These are phyloP conservation scores for Delitschia confertaspora DNA, from an alignment of 495 filamentous ascomycete genomes.

Conservation along the genomic window DNA sequence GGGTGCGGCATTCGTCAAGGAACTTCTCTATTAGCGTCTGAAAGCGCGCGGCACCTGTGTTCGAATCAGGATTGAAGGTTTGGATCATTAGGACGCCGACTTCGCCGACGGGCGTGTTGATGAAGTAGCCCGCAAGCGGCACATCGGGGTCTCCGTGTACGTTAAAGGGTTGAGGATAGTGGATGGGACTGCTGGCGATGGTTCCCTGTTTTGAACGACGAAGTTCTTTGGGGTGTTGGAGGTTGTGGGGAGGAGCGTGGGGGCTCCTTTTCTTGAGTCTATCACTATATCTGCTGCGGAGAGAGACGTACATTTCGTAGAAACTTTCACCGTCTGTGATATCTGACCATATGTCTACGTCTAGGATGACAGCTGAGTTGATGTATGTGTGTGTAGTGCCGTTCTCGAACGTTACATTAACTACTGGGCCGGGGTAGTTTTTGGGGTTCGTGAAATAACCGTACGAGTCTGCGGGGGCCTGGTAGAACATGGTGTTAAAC, in stretches of 20 bases:
- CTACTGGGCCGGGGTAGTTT: constrained; percentile 20
- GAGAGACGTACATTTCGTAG: constrained; percentile 16
- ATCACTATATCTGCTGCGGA: constrained; percentile 1
- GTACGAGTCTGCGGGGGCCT: constrained; percentile 19
- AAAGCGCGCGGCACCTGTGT: constrained; percentile 13
- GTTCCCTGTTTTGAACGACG: background rate
- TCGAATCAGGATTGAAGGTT: constrained; percentile 21
- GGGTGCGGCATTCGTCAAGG: constrained; percentile 12
- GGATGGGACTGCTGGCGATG: constrained; percentile 10
- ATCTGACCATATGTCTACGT: constrained; percentile 7
- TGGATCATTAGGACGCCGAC: constrained; percentile 23
- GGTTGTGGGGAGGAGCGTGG: constrained; percentile 7
- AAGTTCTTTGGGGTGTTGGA: constrained; percentile 8
- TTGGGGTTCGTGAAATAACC: constrained; percentile 22
- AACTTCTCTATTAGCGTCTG: constrained; percentile 19
- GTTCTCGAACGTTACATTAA: constrained; percentile 22
- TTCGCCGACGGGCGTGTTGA: constrained; percentile 13
- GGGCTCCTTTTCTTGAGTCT: constrained; percentile 14
- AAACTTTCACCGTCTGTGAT: constrained; percentile 15
- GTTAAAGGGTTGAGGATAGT: constrained; percentile 19
- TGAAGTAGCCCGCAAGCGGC: constrained; percentile 23
- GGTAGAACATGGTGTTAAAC: constrained; percentile 27
- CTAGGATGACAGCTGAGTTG: constrained; percentile 18
- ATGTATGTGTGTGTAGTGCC: constrained; percentile 12
- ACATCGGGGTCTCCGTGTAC: constrained; percentile 16